phyloP scores from a whole-genome alignment of 805 yeast species.

The Yarrowia hollandica region DNA sequence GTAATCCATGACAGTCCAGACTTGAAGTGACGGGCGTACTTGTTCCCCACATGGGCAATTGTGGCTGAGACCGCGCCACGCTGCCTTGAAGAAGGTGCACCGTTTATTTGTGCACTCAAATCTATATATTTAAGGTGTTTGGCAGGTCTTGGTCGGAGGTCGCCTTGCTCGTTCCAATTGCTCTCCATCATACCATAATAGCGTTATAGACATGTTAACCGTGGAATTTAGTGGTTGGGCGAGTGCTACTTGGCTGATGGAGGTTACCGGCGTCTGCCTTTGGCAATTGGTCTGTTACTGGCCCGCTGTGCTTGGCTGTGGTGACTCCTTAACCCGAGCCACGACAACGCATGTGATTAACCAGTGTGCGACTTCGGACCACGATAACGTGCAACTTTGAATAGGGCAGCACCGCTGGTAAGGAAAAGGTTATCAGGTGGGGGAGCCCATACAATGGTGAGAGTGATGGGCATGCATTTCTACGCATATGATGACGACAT shows the following conservation, averaged over 20 bases:
- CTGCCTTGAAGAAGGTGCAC: no score
- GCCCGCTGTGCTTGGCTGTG: neutral
- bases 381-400: slow-evolving; percentile 25
- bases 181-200: slow-evolving; percentile 9
- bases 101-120: no score
- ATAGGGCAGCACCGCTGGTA: slow-evolving; percentile 10
- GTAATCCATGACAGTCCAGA: slow-evolving; percentile 18
- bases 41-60: slow-evolving; percentile 2
- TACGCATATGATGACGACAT: slow-evolving; percentile 15
- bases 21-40: no score
- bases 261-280: no score
- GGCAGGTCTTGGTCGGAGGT: no score
- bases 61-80: no score
- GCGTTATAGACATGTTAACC: slow-evolving; percentile 8
- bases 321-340: slow-evolving; percentile 1
- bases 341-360: slow-evolving; percentile 15
- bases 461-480: slow-evolving; percentile 16
- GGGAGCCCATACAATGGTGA: slow-evolving; percentile 1
- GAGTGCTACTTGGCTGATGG: no score
- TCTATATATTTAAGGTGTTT: no score
- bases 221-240: no score
- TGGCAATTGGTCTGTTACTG: no score
- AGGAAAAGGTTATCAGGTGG: slow-evolving; percentile 22
- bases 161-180: neutral
- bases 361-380: slow-evolving; percentile 13